A percentile compares a stretch with the other conserved stretches of the same genome.
These are phyloP conservation scores for Helianthus annuus DNA, from an alignment of 129 eudicot genomes.

Conservation along the genomic window DNA sequence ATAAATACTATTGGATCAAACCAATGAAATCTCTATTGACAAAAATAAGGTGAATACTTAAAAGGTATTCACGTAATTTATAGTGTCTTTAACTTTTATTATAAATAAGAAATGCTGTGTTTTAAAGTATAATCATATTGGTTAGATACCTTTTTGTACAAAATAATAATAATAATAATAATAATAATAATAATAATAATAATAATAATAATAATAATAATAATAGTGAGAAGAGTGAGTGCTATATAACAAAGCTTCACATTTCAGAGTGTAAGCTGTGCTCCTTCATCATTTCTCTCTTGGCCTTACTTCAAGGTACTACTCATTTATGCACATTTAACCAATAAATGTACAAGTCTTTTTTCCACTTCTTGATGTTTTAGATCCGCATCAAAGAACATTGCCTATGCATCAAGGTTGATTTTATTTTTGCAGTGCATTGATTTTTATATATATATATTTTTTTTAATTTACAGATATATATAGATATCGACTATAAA, in stretches of 20 bases:
- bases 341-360: neutral
- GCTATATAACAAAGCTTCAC: slow-evolving; percentile 26
- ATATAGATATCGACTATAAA: neutral
- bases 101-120: neutral
- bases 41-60: too few relatives aligned
- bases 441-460: slow-evolving; percentile 10
- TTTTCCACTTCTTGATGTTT: slow-evolving; percentile 1
- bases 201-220: neutral
- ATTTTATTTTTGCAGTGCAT: neutral
- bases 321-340: slow-evolving; percentile 18
- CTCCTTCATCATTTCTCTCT: neutral
- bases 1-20: too few relatives aligned
- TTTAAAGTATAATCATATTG: slow-evolving; percentile 8
- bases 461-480: slow-evolving; percentile 1
- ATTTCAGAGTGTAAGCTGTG: slow-evolving; percentile 18
- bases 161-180: neutral
- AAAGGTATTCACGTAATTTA: too few relatives aligned
- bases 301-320: slow-evolving; percentile 13
- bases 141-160: neutral
- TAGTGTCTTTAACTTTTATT: too few relatives aligned
- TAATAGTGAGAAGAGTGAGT: slow-evolving; percentile 11
- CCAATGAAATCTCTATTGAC: too few relatives aligned
- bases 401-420: slow-evolving; percentile 4
- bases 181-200: neutral
- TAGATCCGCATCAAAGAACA: slow-evolving; percentile 1